Base-by-base conservation (phyloP, 2,329 filamentous ascomycete genomes). In the Cryphonectria japonica region DNA sequence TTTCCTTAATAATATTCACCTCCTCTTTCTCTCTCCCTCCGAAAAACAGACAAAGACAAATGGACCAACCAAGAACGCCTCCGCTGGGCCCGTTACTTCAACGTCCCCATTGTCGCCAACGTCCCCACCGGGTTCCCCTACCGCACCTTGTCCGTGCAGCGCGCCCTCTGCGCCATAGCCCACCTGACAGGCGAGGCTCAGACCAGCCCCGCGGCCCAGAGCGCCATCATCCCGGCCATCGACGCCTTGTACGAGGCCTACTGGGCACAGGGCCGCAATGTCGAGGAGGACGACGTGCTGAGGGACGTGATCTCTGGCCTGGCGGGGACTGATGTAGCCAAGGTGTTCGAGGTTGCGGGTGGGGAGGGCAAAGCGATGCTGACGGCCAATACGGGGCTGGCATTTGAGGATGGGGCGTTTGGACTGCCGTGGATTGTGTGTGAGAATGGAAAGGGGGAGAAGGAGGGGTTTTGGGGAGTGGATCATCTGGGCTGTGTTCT, bases 401-500 rank as follows among this genome's bases (percentile, higher is more conserved):
- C 80, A 0, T 82, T 82, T 72, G 76, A 70, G 8, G 74, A 78
- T 0, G 80, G 79, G 64, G 80, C 80, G 1, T 82, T 83, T 72
- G 80, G 81, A 2, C 70, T 83, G 57, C 81, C 80, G 6, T 83
- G 80, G 80, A 74, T 82, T 66, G 77, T 76, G 13, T 82, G 81
- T 75, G 80, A 79, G 37, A 79, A 80, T 62, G 43, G 68, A 0
- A 64, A 68, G 22, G 77, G 80, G 13, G 64, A 78, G 66, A 79
- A 70, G 7, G 78, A 83, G 43, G 77, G 77, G 1, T 83, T 82
- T 74, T 82, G 78, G 77, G 81, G 82, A 11, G 79, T 82, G 9
- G 81, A 82, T 73, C 81, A 82, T 66, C 60, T 83, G 13, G 80
- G 80, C 3, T 78, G 79, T 57, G 78, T 82, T 46, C 69, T 75